A percentile compares a stretch with the other conserved stretches of the same genome.
phyloP scores from a whole-genome alignment of 2,329 filamentous ascomycete genomes.

The Penicillium sclerotigenum region DNA sequence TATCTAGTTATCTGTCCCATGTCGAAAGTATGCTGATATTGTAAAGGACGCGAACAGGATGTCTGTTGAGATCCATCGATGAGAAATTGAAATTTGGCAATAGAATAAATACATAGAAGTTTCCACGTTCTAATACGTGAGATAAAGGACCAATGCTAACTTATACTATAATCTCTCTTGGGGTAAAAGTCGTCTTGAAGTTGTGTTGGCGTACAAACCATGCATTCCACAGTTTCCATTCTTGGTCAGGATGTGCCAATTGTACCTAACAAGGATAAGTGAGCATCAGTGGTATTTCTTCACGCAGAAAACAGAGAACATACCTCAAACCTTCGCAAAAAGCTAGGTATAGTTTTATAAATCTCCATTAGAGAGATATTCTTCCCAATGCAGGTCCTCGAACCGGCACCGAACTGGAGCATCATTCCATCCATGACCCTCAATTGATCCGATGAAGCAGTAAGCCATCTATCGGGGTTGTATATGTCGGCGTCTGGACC shows the following conservation, averaged over 20 bases:
- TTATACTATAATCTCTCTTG: background rate
- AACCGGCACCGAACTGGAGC: conserved; percentile 26
- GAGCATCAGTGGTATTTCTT: background rate
- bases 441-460: conserved; percentile 6
- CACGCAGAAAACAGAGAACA: background rate
- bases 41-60: background rate
- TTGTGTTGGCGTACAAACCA: background rate
- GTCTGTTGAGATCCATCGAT: no score
- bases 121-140: background rate
- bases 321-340: conserved; percentile 24
- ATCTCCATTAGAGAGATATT: conserved; percentile 33
- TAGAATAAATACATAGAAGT: fast-evolving
- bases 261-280: background rate
- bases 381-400: conserved; percentile 29
- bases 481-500: conserved; percentile 63
- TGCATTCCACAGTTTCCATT: conserved; percentile 1
- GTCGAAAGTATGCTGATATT: no score
- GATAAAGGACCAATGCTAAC: no score
- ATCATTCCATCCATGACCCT: conserved; percentile 16
- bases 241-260: background rate
- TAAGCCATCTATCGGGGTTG: conserved; percentile 19
- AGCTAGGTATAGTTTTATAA: conserved; percentile 25
- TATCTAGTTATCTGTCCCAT: no score
- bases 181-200: background rate
- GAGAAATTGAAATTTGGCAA: background rate